These are phyloP conservation scores for Boletus sp. DNA, from an alignment of 768 basidiomycete species.

Conservation along the genomic window DNA sequence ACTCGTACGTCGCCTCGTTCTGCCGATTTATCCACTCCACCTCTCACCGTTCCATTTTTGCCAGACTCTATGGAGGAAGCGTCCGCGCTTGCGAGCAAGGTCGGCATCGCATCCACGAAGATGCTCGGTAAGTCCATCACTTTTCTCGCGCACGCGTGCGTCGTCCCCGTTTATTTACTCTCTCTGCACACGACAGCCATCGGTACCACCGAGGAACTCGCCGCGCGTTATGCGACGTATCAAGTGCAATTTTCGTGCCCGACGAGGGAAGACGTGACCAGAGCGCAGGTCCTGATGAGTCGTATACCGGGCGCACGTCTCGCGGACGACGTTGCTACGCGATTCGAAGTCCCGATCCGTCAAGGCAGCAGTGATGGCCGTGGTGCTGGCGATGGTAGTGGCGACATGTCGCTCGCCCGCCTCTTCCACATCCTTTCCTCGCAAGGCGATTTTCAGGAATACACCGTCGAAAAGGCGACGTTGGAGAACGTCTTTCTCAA, in stretches of 20 bases:
- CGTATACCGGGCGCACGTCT: slow-evolving; percentile 60
- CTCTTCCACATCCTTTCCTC: slow-evolving; percentile 57
- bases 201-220: slow-evolving; percentile 62
- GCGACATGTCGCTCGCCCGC: slow-evolving; percentile 48
- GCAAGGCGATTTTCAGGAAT: slow-evolving; percentile 57
- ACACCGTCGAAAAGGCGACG: slow-evolving; percentile 68
- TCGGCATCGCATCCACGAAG: slow-evolving; percentile 70
- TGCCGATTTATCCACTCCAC: neutral
- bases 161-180: neutral
- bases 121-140: slow-evolving; percentile 53
- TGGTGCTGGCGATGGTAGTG: neutral
- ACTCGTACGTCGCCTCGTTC: slow-evolving; percentile 48
- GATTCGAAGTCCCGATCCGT: slow-evolving; percentile 66
- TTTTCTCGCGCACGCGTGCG: neutral
- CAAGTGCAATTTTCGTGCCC: slow-evolving; percentile 77
- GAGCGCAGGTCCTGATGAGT: slow-evolving; percentile 61
- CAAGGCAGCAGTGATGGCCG: neutral
- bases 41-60: neutral
- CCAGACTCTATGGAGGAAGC: slow-evolving; percentile 85
- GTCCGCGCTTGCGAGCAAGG: slow-evolving; percentile 70
- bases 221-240: slow-evolving; percentile 67
- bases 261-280: slow-evolving; percentile 55
- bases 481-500: slow-evolving; percentile 74
- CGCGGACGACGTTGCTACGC: slow-evolving; percentile 73
- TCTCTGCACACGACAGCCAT: slow-evolving; percentile 43